Base-by-base conservation (phyloP, 225 moss, liverwort and hornwort species). In the Physcomitrellopsis africana region DNA sequence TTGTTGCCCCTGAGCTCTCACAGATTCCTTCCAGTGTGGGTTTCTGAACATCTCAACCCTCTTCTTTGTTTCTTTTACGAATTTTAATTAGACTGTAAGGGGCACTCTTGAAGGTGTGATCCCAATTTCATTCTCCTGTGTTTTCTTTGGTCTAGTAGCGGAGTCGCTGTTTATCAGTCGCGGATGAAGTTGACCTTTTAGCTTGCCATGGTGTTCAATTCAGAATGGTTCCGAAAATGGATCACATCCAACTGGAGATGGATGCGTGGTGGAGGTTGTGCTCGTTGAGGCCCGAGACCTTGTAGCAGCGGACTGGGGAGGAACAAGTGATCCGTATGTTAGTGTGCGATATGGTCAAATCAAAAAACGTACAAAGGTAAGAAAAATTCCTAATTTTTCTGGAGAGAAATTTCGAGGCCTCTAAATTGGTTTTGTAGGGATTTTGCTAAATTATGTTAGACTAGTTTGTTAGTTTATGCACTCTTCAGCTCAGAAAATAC, bases 301-400 rank as follows among this genome's bases (percentile, higher is more conserved):
- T 41, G 76, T 94, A 77, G 96, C 88, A 48, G 96, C 94, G 52
- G 96, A 97, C 76, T 91, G 96, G 96, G 89, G 84, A 77, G 94
- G 94, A 18, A 94, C 94, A 29, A 97, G 96, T 82, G 96, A 97
- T 77, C 96, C 96, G 5, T 97, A 97, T 69, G 96, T 97, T 63
- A 97, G 96, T 83, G 96, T 92, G 71, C 94, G 96, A 46, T 97
- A 97, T 51, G 96, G 96, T 79, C 90, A 91, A 72, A 97, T 91
- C 67, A 94, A 81, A 78, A 97, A 97, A 73, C 88, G 94, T 79
- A 94, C 94, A 0, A 97, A 97, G 96, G 94, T 96, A 75, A 14
- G 29, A 14, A 16, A 11, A 7, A 24, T 20, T 8, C 1, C 27
- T 29, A 14, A 7, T 42, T 44, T 47, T 23, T 12, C 37, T 24